phyloP scores from a whole-genome alignment of 306 rosid genomes.

The Echinosophora koreensis region DNA sequence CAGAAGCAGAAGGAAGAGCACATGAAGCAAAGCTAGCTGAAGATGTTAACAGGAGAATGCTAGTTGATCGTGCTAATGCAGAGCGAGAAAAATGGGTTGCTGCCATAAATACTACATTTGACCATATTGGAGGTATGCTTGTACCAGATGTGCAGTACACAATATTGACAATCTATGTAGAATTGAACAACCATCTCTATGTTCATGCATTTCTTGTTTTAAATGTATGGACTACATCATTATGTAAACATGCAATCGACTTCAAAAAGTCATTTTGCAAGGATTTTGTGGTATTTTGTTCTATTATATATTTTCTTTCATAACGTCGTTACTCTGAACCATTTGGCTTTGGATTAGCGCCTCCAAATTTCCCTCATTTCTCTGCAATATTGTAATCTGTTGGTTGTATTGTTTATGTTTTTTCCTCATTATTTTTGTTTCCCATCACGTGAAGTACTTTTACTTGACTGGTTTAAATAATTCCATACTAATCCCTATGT shows the following conservation, averaged over 20 bases:
- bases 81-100: constrained; percentile 97
- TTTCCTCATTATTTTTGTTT: not conserved
- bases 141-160: constrained; percentile 24
- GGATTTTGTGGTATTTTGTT: constrained; percentile 5
- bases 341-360: not conserved
- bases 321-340: constrained; percentile 5
- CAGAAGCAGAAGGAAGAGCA: constrained; percentile 97
- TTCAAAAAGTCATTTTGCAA: not conserved
- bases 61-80: constrained; percentile 84
- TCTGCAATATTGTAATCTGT: not conserved
- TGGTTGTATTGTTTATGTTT: constrained; percentile 1
- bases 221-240: not conserved
- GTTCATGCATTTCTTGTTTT: constrained; percentile 9
- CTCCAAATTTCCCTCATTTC: not conserved
- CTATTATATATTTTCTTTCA: constrained; percentile 31
- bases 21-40: constrained; percentile 90
- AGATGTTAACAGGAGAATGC: constrained; percentile 87
- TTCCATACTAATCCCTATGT: not conserved
- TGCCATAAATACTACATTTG: constrained; percentile 96
- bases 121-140: constrained; percentile 92
- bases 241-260: not conserved
- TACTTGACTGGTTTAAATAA: not conserved
- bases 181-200: not conserved
- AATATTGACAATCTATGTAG: constrained; percentile 20
- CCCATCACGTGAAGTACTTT: not conserved